phyloP scores from a whole-genome alignment of 2,329 filamentous ascomycete species.

The Paracoccidioides brasiliensis region DNA sequence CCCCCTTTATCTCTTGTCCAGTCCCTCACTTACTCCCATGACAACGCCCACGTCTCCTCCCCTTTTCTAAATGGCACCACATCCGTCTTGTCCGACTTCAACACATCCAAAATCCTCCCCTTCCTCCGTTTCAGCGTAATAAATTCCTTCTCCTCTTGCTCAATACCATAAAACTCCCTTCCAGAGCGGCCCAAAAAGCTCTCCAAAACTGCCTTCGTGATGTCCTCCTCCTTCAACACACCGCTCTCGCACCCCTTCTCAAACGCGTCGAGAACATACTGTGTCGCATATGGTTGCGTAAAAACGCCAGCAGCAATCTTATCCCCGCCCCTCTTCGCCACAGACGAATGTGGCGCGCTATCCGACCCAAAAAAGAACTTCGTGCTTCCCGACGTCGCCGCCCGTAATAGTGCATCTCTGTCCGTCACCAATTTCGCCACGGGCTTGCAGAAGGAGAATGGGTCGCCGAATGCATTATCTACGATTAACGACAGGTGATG shows the following conservation, averaged over 20 bases:
- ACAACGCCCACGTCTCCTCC: conserved; percentile 2
- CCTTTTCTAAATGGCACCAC: conserved; percentile 23
- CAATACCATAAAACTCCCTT: conserved; percentile 44
- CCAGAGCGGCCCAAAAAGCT: conserved; percentile 47
- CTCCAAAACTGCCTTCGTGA: conserved; percentile 42
- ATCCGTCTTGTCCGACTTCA: conserved; percentile 42
- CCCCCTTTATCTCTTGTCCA: background rate
- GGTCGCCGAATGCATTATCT: conserved; percentile 57
- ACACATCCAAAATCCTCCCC: conserved; percentile 41
- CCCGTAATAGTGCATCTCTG: conserved; percentile 56
- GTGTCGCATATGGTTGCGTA: conserved; percentile 48
- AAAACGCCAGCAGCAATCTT: conserved; percentile 46
- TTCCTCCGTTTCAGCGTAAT: background rate
- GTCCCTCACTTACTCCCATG: background rate
- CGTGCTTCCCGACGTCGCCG: conserved; percentile 37
- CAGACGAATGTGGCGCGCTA: conserved; percentile 51
- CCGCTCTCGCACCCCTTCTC: conserved; percentile 43
- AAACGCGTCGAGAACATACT: conserved; percentile 46
- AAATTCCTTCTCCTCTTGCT: conserved; percentile 41
- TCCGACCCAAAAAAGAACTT: conserved; percentile 59
- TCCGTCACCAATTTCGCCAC: conserved; percentile 60
- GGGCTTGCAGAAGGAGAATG: conserved; percentile 71
- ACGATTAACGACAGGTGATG: conserved; percentile 74
- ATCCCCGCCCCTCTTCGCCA: conserved; percentile 42
- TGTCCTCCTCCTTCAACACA: conserved; percentile 40